Base-by-base conservation (phyloP, 768 basidiomycete species). In the Amanita subjunquillea region DNA sequence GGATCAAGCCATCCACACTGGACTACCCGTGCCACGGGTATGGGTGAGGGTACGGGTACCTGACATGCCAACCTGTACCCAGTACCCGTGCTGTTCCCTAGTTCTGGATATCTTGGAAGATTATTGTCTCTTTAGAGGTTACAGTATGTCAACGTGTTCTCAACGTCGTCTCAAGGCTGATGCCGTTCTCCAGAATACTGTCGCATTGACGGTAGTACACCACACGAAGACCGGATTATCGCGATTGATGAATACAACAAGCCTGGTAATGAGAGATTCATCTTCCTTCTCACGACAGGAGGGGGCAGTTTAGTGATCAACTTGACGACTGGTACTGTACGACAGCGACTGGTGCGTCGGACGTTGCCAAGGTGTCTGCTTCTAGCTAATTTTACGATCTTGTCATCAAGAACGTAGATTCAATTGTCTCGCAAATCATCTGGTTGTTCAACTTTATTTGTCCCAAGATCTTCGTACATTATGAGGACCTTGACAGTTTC, bases 161-260 rank as follows among this genome's bases (percentile, higher is more conserved):
- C 23, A 25, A 25, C 23, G 23, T 25, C n/a, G n/a, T n/a, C n/a
- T n/a, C n/a, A n/a, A n/a, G n/a, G n/a, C n/a, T n/a, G n/a, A n/a
- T n/a, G n/a, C n/a, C n/a, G n/a, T n/a, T n/a, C n/a, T n/a, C n/a
- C n/a, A n/a, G n/a, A n/a, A n/a, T n/a, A n/a, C n/a, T n/a, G n/a
- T n/a, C n/a, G n/a, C n/a, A n/a, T n/a, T n/a, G n/a, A n/a, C n/a
- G n/a, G n/a, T n/a, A n/a, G n/a, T n/a, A n/a, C n/a, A n/a, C n/a
- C n/a, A n/a, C n/a, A n/a, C n/a, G n/a, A n/a, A n/a, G n/a, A n/a
- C 23, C 92, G 95, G 50, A 96, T 97, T 51, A 60, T 81, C 22
- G 89, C 92, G 7, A 99, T 99, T 61, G 95, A 99, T 73, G 95
- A 97, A 50, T 99, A 96, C 70, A 97, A 98, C 69, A 89, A 85